Percentiles rank a stretch among this genome's conserved stretches.
Conservation (phyloP, 495 filamentous ascomycete species). For the Penicillium longicatenatum region DNA sequence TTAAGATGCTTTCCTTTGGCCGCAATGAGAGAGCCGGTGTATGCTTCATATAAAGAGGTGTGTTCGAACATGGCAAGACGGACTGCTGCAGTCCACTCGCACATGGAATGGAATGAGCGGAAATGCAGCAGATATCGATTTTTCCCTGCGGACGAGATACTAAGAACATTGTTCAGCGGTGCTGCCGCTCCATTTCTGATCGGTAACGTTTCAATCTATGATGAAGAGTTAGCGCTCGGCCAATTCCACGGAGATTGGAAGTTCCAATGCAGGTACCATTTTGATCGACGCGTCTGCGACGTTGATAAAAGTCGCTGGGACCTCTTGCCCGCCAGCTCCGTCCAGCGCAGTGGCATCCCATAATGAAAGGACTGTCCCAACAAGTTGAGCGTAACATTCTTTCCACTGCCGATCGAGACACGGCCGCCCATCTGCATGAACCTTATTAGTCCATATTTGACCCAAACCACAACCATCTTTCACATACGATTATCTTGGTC, state of each 20-base stretch:
- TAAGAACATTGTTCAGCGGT: slow-evolving; percentile 89
- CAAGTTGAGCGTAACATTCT: slow-evolving; percentile 96
- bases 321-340: slow-evolving; percentile 79
- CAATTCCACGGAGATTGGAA: neutral
- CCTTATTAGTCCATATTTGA: slow-evolving; percentile 14
- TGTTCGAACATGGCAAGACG: slow-evolving; percentile 95
- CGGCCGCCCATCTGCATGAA: slow-evolving; percentile 72
- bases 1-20: slow-evolving; percentile 89
- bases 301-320: slow-evolving; percentile 94
- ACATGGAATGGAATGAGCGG: slow-evolving; percentile 88
- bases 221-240: slow-evolving; percentile 6
- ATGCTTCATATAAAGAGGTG: slow-evolving; percentile 89
- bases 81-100: slow-evolving; percentile 95
- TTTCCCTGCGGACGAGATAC: slow-evolving; percentile 89
- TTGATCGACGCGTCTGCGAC: slow-evolving; percentile 95
- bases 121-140: slow-evolving; percentile 97
- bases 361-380: slow-evolving; percentile 89
- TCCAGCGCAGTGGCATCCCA: slow-evolving; percentile 97
- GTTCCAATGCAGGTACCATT: slow-evolving; percentile 63
- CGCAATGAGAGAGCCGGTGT: slow-evolving; percentile 93
- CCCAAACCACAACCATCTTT: neutral
- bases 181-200: slow-evolving; percentile 73
- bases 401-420: slow-evolving; percentile 87
- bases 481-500: slow-evolving; percentile 85
- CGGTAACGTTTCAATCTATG: slow-evolving; percentile 85